Base-by-base conservation (phyloP, 345 rosid genomes). In the Orychophragmus violaceus region DNA sequence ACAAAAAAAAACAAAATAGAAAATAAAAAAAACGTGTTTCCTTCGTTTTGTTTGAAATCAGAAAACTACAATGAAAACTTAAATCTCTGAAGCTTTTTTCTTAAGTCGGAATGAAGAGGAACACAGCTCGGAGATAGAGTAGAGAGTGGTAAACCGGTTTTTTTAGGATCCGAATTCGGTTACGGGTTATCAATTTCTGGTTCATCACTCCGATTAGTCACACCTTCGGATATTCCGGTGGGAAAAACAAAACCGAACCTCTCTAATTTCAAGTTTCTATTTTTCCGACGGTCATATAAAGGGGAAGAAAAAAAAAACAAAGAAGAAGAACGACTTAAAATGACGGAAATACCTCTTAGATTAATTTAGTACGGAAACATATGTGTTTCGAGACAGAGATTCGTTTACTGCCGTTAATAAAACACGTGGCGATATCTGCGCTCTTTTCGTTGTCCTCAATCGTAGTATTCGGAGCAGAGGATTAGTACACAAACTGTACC, bases 101-200 rank as follows among this genome's bases (percentile, higher is more conserved):
- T 84, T 66, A 88, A 79, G 96, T 86, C 2, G 94, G 96, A 41
- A 87, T 91, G 41, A 91, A 88, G 68, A 91, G 78, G 78, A 88
- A 88, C 72, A 87, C 83, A 64, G 85, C 88, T 55, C 93, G 93
- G 74, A 84, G 85, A 72, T 75, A 75, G 80, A 88, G 87, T 30
- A 81, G 81, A 65, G 77, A 83, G 45, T 83, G 85, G 70, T 79
- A 85, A 71, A 63, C 66, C 45, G 82, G 80, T 58, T 78, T 68
- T 39, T 64, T 77, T 29, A 79, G 83, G 39, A 44, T 71, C 80
- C 75, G 69, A 70, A 64, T 51, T 52, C 64, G 59, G 19, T 36
- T 60, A 64, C 55, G 41, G 46, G 55, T 52, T 12, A 14, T 50
- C 5, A 37, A 48, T 39, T 69, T 84, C 79, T 82, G 74, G 46